Base-by-base conservation (phyloP, 2,329 filamentous ascomycete species). In the Nothophaeocryptopus gaeumannii region DNA sequence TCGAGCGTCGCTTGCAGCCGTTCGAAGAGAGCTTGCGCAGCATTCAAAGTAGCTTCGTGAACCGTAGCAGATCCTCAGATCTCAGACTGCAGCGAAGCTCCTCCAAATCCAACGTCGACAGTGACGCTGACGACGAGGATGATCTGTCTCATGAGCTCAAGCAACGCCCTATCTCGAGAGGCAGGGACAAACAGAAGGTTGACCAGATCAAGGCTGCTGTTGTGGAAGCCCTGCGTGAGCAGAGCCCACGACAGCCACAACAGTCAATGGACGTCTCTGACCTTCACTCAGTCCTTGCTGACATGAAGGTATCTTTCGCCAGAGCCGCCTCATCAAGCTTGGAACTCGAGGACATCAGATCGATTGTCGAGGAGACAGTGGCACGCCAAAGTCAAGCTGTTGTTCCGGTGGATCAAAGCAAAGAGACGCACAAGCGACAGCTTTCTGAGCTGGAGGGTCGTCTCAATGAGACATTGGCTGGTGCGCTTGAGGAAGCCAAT, bases 61-160 rank as follows among this genome's bases (percentile, higher is more conserved):
- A 81, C 58, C 81, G 55, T 14, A 50, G 50, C n/a, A 70, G 82
- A 35, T 91, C 87, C 39, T 81, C 77, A n/a, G 68, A 65, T 34
- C 86, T 55, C 29, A 51, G 53, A 37, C 55, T 58, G 9, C 62
- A 61, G 44, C 60, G 63, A 5, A 60, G 54, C 29, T 61, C 64
- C 2, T 68, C 89, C 29, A 72, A 76, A 3, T 68, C 89, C 29
- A 72, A 76, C 3, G 77, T 81, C 40, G 84, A 95, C 51, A 96
- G 92, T 66, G 93, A 97, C 71, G 92, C 93, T 9, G 92, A 97
- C 67, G 91, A 96, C 55, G 90, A 96, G 65, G 91, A 70, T 51
- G 67, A 70, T 7, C 41, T 63, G 1, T 53, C 95, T 58, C 90
- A 96, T 15, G 88, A 80, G 34, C 72, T 75, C 36, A 60, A 51